Base-by-base conservation (phyloP, 352 stramenopile species). In the Phytophthora megakarya region DNA sequence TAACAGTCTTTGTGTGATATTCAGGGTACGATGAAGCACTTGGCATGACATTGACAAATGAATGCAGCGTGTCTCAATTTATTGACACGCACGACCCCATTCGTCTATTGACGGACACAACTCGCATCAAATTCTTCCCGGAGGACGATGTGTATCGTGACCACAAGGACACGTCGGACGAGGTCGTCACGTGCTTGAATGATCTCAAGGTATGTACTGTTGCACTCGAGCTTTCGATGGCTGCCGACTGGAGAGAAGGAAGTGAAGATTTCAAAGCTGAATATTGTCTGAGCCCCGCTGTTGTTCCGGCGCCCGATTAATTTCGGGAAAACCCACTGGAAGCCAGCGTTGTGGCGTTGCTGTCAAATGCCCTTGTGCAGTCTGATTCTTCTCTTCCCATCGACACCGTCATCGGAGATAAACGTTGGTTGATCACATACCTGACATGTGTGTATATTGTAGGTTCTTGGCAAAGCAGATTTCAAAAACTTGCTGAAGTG, bases 401-500 rank as follows among this genome's bases (percentile, higher is more conserved):
- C 39, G n/a, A 30, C 37, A 33, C 5, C 21, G 16, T 11, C 16
- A 39, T n/a, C n/a, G 5, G 4, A 9, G 9, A 32, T 32, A 32
- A 4, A 32, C 4, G 26, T 32, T 32, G 26, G 4, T 32, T 32
- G n/a, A n/a, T n/a, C n/a, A n/a, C n/a, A n/a, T n/a, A n/a, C n/a
- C 26, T 65, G 57, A 65, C 22, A 10, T 12, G 30, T 23, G 11
- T 11, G 23, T 28, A 32, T 32, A 22, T 0, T 47, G 23, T 70
- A 96, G 87, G 87, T 99, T 9, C 83, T 99, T 13, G 98, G 98
- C 46, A 99, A 99, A 51, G 72, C 77, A 7, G 98, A 99, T 61
- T 99, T 99, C 57, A 99, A 98, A 74, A 78, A 77, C 22, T 65
- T 99, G 19, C 74, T 99, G 11, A 98, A 96, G 51, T 99, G 98